Percentiles rank a stretch among this genome's conserved stretches.
These are phyloP conservation scores for Metschnikowia peoriensis DNA, from an alignment of 805 yeast species.

Conservation along the genomic window DNA sequence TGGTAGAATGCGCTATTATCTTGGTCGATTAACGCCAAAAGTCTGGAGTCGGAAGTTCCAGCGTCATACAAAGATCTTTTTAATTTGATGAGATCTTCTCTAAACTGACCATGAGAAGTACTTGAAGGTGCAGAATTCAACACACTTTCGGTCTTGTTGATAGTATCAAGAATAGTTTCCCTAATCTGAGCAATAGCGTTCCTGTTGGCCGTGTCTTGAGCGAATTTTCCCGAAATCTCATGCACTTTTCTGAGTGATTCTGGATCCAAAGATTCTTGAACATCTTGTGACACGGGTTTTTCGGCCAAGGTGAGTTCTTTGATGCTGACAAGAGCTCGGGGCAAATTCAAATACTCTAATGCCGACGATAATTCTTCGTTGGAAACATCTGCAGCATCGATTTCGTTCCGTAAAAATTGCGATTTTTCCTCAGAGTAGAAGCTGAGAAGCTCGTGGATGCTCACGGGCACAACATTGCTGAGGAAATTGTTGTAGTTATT, in stretches of 20 bases:
- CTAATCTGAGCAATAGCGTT: slow-evolving; percentile 29
- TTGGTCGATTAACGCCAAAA: slow-evolving; percentile 46
- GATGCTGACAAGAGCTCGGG: slow-evolving; percentile 58
- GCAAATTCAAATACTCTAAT: slow-evolving; percentile 76
- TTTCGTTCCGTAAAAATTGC: slow-evolving; percentile 64
- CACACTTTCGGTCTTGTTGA: slow-evolving; percentile 34
- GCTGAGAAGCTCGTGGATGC: slow-evolving; percentile 84
- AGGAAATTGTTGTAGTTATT: slow-evolving; percentile 53
- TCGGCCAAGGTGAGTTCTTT: slow-evolving; percentile 35
- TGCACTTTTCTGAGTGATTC: slow-evolving; percentile 12
- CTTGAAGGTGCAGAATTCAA: slow-evolving; percentile 9
- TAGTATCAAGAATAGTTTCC: slow-evolving; percentile 33
- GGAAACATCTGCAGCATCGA: slow-evolving; percentile 73
- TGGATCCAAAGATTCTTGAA: slow-evolving; percentile 6
- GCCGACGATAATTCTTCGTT: slow-evolving; percentile 77
- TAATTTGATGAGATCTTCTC: slow-evolving; percentile 55
- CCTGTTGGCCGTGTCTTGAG: slow-evolving; percentile 37
- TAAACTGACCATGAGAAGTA: slow-evolving; percentile 22
- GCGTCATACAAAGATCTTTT: slow-evolving; percentile 64
- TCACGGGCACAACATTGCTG: slow-evolving; percentile 77
- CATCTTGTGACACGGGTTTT: neutral
- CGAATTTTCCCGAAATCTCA: slow-evolving; percentile 25
- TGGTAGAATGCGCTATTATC: slow-evolving; percentile 26
- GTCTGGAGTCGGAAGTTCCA: slow-evolving; percentile 53
- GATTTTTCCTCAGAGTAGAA: slow-evolving; percentile 90